phyloP scores from a whole-genome alignment of 352 stramenopile genomes.

The Phytophthora chlamydospora region DNA sequence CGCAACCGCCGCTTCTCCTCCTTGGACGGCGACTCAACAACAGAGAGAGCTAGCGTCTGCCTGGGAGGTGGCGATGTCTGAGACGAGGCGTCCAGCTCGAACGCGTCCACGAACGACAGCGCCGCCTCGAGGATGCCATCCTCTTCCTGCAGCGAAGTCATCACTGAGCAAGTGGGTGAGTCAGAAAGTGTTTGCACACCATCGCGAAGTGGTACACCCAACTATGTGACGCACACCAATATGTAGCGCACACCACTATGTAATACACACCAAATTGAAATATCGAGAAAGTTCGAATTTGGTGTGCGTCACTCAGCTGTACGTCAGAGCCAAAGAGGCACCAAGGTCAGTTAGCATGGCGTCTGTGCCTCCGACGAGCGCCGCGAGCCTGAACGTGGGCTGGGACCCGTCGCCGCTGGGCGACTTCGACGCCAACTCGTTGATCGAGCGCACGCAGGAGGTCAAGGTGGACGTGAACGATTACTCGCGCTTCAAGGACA shows the following conservation, averaged over 20 bases:
- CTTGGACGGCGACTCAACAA: slow-evolving; percentile 4
- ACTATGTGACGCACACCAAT: no score
- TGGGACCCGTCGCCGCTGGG: slow-evolving; percentile 52
- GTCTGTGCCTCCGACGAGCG: slow-evolving; percentile 28
- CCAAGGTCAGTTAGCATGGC: no score
- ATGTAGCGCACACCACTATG: no score
- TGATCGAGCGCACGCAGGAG: slow-evolving; percentile 70
- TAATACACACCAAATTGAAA: no score
- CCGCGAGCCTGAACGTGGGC: slow-evolving; percentile 45
- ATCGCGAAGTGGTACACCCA: no score
- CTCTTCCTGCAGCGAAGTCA: slow-evolving; percentile 16
- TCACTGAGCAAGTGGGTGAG: slow-evolving; percentile 5
- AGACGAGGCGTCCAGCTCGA: slow-evolving; percentile 5
- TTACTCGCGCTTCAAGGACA: slow-evolving; percentile 88
- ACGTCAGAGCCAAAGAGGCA: no score
- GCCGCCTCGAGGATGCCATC: slow-evolving; percentile 20
- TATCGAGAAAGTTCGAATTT: no score
- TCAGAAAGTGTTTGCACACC: no score
- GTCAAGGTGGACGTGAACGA: slow-evolving; percentile 83
- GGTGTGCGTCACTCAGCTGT: no score
- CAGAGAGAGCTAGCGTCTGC: not conserved
- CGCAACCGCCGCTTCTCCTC: slow-evolving; percentile 17
- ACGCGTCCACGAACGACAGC: slow-evolving; percentile 39
- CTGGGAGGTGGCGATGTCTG: not conserved
- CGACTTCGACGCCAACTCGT: slow-evolving; percentile 43